Evolutionary conservation across 83 land plant genomes (phyloP).

Genomic region (Thuja plicata): DNA sequence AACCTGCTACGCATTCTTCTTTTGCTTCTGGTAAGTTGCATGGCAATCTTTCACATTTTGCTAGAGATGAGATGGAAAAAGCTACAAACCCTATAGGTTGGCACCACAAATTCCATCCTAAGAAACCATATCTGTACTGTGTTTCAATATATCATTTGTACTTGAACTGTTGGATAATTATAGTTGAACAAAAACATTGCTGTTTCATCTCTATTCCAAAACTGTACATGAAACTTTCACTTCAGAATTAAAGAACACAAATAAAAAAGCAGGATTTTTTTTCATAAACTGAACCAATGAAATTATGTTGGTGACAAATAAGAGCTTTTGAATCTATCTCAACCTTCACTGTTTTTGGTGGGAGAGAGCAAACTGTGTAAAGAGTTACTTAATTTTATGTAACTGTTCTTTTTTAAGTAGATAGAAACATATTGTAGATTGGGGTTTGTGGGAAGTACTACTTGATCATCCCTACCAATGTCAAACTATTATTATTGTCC

Average conservation of each 20-base stretch:
- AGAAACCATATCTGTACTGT: too few species aligned
- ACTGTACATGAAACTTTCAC: neutral
- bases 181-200: too few species aligned
- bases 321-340: neutral
- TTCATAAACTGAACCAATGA: neutral
- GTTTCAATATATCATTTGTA: too few species aligned
- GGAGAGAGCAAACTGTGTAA: neutral
- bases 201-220: neutral
- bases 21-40: too few species aligned
- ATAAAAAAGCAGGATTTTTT: neutral
- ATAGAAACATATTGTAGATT: neutral
- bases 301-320: too few species aligned
- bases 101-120: too few species aligned
- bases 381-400: neutral
- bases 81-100: too few species aligned
- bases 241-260: neutral
- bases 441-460: neutral
- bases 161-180: too few species aligned
- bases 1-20: too few species aligned
- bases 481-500: neutral
- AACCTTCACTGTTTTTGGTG: slow-evolving; percentile 5
- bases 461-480: slow-evolving; percentile 4
- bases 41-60: too few species aligned
- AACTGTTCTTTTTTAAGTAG: neutral
- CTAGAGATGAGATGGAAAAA: too few species aligned